phyloP scores from a whole-genome alignment of 345 rosid genomes.

The Punica granatum region DNA sequence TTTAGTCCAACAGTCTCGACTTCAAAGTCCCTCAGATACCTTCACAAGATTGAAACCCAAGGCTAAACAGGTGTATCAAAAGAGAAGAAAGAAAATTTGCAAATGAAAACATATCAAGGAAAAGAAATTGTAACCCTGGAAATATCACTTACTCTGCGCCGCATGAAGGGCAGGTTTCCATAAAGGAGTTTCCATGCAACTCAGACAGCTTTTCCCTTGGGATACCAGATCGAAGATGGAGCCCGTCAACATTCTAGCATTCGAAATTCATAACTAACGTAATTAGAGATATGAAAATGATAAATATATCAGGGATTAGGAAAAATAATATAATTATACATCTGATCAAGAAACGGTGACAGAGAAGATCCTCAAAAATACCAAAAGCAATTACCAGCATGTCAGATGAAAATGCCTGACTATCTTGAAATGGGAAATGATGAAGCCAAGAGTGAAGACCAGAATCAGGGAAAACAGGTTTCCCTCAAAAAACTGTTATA shows the following conservation, averaged over 20 bases:
- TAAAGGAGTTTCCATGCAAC: slow-evolving; percentile 88
- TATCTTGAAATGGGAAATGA: not conserved
- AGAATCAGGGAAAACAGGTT: not conserved
- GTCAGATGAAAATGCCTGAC: not conserved
- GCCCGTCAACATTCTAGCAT: slow-evolving; percentile 84
- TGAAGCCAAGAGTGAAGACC: not conserved
- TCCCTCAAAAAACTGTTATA: not conserved
- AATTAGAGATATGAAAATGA: not conserved
- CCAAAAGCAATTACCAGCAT: not conserved
- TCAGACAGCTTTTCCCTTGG: slow-evolving; percentile 97
- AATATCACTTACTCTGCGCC: slow-evolving; percentile 59
- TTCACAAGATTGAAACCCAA: slow-evolving; percentile 16
- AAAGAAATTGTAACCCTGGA: not conserved
- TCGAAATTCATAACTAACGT: not conserved
- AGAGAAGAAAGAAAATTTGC: not conserved
- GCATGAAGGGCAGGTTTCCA: slow-evolving; percentile 87
- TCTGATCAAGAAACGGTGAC: not conserved
- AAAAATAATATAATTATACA: not conserved
- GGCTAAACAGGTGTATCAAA: not conserved
- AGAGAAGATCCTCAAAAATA: not conserved
- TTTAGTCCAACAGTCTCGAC: slow-evolving; percentile 93
- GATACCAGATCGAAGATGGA: slow-evolving; percentile 97
- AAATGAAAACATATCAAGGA: not conserved
- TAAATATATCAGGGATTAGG: not conserved
- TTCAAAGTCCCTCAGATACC: slow-evolving; percentile 93